phyloP scores from a whole-genome alignment of 768 basidiomycete genomes.

The Epithele typhae region DNA sequence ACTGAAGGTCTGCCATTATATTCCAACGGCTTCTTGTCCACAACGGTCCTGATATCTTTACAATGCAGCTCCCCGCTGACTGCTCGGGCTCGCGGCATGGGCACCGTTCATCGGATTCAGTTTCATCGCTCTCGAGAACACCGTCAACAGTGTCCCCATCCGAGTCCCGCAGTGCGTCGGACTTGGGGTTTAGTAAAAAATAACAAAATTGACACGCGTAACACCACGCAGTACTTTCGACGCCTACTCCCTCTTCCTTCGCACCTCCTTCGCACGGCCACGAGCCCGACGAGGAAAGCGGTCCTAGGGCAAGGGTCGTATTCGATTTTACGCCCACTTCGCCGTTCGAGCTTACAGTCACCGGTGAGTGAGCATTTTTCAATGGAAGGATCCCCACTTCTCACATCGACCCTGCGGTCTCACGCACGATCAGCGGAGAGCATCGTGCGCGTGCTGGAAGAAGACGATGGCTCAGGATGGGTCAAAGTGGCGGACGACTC shows the following conservation, averaged over 20 bases:
- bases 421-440: constrained; percentile 52
- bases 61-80: constrained; percentile 66
- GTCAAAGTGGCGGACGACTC: constrained; percentile 61
- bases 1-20: constrained; percentile 52
- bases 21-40: not conserved
- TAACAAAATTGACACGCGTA: not conserved
- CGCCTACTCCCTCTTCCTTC: constrained; percentile 56
- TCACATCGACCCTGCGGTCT: not conserved
- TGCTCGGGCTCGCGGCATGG: constrained; percentile 38
- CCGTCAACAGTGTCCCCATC: constrained; percentile 32
- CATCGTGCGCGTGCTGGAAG: constrained; percentile 63
- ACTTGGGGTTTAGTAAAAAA: no score
- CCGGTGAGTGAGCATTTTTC: constrained; percentile 37
- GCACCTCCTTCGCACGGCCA: constrained; percentile 34
- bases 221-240: constrained; percentile 1
- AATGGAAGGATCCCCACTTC: not conserved
- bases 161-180: constrained; percentile 21
- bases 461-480: constrained; percentile 87
- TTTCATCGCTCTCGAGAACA: constrained; percentile 21
- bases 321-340: constrained; percentile 76
- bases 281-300: constrained; percentile 43
- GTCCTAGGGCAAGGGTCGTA: constrained; percentile 55
- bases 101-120: constrained; percentile 12
- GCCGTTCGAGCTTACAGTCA: constrained; percentile 69
- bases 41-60: no score